phyloP scores from a whole-genome alignment of 805 yeast species.

The Starmerella bombicola region DNA sequence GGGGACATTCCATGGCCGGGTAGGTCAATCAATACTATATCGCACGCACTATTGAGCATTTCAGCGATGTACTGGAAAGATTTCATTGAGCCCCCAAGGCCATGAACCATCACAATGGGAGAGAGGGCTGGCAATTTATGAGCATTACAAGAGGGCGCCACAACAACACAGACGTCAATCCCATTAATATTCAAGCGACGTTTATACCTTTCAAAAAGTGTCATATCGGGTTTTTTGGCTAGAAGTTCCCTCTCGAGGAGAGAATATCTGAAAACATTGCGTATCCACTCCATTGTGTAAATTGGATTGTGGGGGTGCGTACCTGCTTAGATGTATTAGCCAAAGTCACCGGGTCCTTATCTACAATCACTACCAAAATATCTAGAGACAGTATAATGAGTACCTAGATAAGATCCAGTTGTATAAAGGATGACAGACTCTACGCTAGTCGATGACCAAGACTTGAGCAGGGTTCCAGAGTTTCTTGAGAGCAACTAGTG shows the following conservation, averaged over 20 bases:
- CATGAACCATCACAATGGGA: slow-evolving; percentile 60
- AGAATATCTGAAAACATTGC: slow-evolving; percentile 4
- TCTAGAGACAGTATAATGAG: too few relatives aligned
- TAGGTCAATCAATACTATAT: slow-evolving; percentile 59
- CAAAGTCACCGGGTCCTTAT: too few relatives aligned
- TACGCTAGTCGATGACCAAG: too few relatives aligned
- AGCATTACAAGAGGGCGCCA: slow-evolving; percentile 27
- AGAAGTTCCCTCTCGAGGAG: slow-evolving; percentile 14
- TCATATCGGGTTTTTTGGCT: slow-evolving; percentile 1
- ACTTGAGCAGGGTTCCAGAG: too few relatives aligned
- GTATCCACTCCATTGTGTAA: slow-evolving; percentile 13
- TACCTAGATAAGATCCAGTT: too few relatives aligned
- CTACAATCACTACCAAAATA: too few relatives aligned
- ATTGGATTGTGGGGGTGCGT: neutral
- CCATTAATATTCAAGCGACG: neutral
- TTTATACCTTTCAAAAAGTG: slow-evolving; percentile 5
- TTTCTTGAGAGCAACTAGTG: too few relatives aligned
- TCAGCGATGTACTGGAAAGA: slow-evolving; percentile 70
- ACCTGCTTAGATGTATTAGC: too few relatives aligned
- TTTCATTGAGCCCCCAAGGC: slow-evolving; percentile 78
- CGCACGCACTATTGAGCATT: slow-evolving; percentile 48
- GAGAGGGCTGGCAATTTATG: slow-evolving; percentile 36
- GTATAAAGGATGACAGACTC: too few relatives aligned
- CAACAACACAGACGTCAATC: slow-evolving; percentile 25
- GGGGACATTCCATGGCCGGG: slow-evolving; percentile 69